Percentiles rank a stretch among this genome's conserved stretches.
Conservation (phyloP, 73 alveolate genomes). For the Paramecium caudatum region DNA sequence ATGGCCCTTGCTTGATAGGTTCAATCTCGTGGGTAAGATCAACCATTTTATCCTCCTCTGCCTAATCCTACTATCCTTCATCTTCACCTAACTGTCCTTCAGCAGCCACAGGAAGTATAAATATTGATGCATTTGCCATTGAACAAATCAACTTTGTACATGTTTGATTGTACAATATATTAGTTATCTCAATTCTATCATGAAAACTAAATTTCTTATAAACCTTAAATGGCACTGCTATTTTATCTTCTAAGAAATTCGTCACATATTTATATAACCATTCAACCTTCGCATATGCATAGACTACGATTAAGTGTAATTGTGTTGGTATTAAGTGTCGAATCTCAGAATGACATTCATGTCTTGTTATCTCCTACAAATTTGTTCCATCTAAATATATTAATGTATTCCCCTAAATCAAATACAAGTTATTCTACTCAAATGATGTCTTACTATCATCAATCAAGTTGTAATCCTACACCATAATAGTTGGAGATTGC, state of each 20-base stretch:
- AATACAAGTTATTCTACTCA: slow-evolving; percentile 36
- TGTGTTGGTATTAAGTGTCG: slow-evolving; percentile 54
- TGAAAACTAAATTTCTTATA: slow-evolving; percentile 56
- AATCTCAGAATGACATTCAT: slow-evolving; percentile 48
- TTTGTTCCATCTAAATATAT: slow-evolving; percentile 72
- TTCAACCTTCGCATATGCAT: slow-evolving; percentile 53
- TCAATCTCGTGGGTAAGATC: slow-evolving; percentile 58
- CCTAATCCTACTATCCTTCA: slow-evolving; percentile 45
- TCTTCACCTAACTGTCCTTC: slow-evolving; percentile 68
- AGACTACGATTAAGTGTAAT: slow-evolving; percentile 67
- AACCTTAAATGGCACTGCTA: slow-evolving; percentile 59
- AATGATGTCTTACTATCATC: background rate
- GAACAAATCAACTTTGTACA: slow-evolving; percentile 48
- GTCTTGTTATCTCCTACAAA: slow-evolving; percentile 60
- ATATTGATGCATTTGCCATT: slow-evolving; percentile 47
- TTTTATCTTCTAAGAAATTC: slow-evolving; percentile 62
- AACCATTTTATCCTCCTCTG: slow-evolving; percentile 43
- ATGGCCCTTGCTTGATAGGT: slow-evolving; percentile 70
- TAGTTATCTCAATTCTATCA: slow-evolving; percentile 30
- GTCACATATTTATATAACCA: slow-evolving; percentile 71
- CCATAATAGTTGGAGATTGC: slow-evolving; percentile 22
- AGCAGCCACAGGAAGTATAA: slow-evolving; percentile 60
- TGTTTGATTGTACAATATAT: slow-evolving; percentile 59
- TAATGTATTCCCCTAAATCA: slow-evolving; percentile 59
- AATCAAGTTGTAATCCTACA: background rate